Percentiles rank a stretch among this genome's conserved stretches.
These are phyloP conservation scores for Diaporthe sp. DNA, from an alignment of 2,329 filamentous ascomycete species.

Conservation along the genomic window DNA sequence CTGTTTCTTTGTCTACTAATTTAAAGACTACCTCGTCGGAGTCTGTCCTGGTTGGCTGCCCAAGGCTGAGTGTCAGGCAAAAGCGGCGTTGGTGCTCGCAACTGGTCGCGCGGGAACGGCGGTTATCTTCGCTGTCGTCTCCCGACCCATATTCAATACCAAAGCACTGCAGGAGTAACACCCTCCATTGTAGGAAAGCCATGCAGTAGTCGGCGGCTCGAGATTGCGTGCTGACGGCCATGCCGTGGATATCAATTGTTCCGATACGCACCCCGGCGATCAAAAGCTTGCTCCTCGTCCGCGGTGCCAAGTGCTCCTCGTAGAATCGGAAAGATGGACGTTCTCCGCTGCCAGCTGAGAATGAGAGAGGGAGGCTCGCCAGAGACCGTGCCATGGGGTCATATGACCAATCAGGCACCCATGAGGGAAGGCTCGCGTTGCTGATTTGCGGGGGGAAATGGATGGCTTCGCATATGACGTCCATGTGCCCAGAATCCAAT, in stretches of 20 bases:
- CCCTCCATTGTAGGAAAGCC: conserved; percentile 11
- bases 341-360: not conserved
- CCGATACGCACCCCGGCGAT: not conserved
- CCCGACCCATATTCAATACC: not conserved
- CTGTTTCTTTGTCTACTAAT: not conserved
- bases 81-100: conserved; percentile 6
- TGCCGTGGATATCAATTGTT: not conserved
- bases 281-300: not conserved
- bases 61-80: conserved; percentile 22
- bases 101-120: not conserved
- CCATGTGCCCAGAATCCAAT: not conserved
- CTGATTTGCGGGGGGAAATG: conserved; percentile 10
- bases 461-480: conserved; percentile 20
- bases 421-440: not conserved
- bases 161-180: not conserved
- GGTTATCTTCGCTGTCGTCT: not conserved
- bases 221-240: conserved; percentile 2
- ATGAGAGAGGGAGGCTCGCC: not conserved
- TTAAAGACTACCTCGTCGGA: fast-evolving
- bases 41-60: not conserved
- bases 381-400: not conserved
- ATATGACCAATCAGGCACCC: conserved; percentile 26
- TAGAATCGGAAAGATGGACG: too few species aligned
- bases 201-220: conserved; percentile 10
- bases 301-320: not conserved